A percentile compares a stretch with the other conserved stretches of the same genome.
Evolutionary conservation across 1,139 yeast species (phyloP).

Genomic region (Tardiomyces blankii): DNA sequence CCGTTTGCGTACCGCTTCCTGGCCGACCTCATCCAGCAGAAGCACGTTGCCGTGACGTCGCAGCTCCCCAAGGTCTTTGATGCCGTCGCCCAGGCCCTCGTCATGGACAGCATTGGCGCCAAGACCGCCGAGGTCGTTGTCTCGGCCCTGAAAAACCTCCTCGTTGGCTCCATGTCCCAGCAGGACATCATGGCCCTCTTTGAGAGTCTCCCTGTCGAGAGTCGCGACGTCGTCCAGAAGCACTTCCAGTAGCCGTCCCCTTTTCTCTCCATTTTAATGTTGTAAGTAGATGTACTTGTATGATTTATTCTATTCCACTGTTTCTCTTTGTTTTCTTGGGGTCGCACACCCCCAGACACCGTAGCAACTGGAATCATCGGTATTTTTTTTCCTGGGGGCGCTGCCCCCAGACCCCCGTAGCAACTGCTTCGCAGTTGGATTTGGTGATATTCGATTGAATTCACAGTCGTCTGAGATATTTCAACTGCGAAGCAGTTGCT

Average conservation of each 20-base stretch:
- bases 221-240: conserved; percentile 50
- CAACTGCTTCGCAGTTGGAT: too few relatives aligned
- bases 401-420: too few relatives aligned
- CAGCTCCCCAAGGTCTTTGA: conserved; percentile 61
- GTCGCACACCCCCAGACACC: too few relatives aligned
- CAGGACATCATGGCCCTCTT: conserved; percentile 55
- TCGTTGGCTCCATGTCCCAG: conserved; percentile 36
- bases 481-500: too few relatives aligned
- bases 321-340: background rate
- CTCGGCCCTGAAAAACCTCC: conserved; percentile 37
- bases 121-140: conserved; percentile 57
- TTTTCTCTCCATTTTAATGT: conserved; percentile 1
- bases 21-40: conserved; percentile 57
- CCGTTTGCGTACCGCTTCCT: conserved; percentile 75
- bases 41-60: conserved; percentile 49
- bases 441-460: too few relatives aligned
- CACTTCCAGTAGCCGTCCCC: conserved; percentile 31
- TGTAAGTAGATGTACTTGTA: background rate
- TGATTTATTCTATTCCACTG: background rate
- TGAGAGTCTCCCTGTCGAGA: conserved; percentile 50
- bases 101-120: conserved; percentile 58
- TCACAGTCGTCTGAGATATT: too few relatives aligned
- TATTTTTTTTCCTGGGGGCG: too few relatives aligned
- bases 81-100: conserved; percentile 65
- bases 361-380: too few relatives aligned